A percentile compares a stretch with the other conserved stretches of the same genome.
These are phyloP conservation scores for Penicillium oxalicum DNA, from an alignment of 2,329 filamentous ascomycete species.

Conservation along the genomic window DNA sequence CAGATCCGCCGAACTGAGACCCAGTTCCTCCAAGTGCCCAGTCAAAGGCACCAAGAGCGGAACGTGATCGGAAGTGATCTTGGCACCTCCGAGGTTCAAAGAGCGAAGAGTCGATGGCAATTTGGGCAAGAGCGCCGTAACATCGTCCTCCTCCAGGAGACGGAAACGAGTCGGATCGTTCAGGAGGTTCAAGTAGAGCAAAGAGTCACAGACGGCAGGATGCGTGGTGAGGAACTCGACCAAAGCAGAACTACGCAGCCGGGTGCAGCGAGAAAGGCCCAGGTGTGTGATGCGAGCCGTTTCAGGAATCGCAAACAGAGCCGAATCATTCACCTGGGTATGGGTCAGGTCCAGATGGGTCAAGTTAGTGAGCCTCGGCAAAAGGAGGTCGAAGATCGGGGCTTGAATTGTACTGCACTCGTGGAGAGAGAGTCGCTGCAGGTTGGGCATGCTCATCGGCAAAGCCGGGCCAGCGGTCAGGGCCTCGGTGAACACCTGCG, in stretches of 20 bases:
- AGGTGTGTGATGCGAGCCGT: constrained; percentile 69
- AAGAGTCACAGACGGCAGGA: constrained; percentile 57
- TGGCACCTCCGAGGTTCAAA: constrained; percentile 69
- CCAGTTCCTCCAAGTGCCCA: constrained; percentile 70
- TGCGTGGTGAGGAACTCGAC: constrained; percentile 67
- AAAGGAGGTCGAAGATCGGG: constrained; percentile 60
- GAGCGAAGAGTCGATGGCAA: constrained; percentile 65
- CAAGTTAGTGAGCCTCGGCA: constrained; percentile 63
- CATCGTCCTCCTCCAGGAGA: constrained; percentile 60
- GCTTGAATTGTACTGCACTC: constrained; percentile 68
- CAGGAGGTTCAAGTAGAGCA: constrained; percentile 68
- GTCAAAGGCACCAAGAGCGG: constrained; percentile 58
- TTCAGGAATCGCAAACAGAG: constrained; percentile 63
- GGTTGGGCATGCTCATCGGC: constrained; percentile 50
- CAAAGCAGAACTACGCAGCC: constrained; percentile 60
- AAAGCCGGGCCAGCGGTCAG: constrained; percentile 43
- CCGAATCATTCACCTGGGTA: constrained; percentile 67
- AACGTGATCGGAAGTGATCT: constrained; percentile 61
- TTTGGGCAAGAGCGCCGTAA: constrained; percentile 58
- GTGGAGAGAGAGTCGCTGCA: constrained; percentile 68
- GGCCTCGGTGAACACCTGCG: constrained; percentile 55
- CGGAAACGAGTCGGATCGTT: constrained; percentile 68
- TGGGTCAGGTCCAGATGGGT: constrained; percentile 77
- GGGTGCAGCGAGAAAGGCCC: constrained; percentile 69
- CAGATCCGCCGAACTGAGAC: constrained; percentile 61